Base-by-base conservation (phyloP, 2,329 filamentous ascomycete genomes). In the Exophiala alcalophila region DNA sequence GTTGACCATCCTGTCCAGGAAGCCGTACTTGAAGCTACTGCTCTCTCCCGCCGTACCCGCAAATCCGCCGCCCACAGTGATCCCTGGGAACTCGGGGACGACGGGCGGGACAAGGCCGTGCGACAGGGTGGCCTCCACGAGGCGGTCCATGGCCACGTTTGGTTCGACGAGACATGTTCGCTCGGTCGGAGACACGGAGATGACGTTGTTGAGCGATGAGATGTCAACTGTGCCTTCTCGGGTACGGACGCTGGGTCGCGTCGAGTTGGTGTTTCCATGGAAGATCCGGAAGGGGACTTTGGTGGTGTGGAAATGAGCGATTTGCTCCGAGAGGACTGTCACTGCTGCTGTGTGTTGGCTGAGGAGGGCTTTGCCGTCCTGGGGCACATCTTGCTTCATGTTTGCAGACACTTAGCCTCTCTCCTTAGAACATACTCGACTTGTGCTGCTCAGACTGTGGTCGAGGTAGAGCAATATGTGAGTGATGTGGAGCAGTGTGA, bases 1-100 rank as follows among this genome's bases (percentile, higher is more conserved):
- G 31, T 72, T 74, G 41, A 85, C 66, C 0, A 74, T 83, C 2
- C 70, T 67, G 57, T 84, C 78, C 53, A 85, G 84, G 44, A 79
- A 78, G 3, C 82, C 81, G 56, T 83, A 70, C 35, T 76, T 78
- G 65, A 86, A 88, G 12, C 74, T 80, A 52, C 77, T 82, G 63
- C 79, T 84, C 61, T 85, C 82, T 8, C 81, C 82, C 5, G 80
- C 77, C 0, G 78, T 82, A 2, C 81, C 83, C 30, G 78, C 76
- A 61, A 82, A 84, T 3, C 78, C 81, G 24, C 82, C 82, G 16
- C 81, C 82, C 4, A 76, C 78, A 2, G 82, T 86, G 58, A 85
- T 86, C n/a, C 79, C 81, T 2, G 80, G 81, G 44, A 85, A 84
- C 57, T 85, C 81, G 76, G 83, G 83, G 4, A 84, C 80, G 0